These are phyloP conservation scores for Boletus vermiculosoides DNA, from an alignment of 768 basidiomycete genomes.

Conservation along the genomic window DNA sequence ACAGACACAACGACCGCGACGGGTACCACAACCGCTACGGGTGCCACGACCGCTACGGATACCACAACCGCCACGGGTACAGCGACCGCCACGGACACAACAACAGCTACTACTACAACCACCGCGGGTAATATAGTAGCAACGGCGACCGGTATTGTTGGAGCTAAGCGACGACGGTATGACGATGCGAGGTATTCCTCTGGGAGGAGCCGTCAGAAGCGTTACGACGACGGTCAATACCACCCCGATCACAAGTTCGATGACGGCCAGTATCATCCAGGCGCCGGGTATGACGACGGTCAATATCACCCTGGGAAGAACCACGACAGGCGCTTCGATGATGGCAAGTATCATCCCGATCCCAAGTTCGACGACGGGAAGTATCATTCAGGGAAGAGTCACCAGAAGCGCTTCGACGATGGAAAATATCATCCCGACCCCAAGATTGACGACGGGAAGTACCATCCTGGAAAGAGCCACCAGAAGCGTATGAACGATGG, in stretches of 20 bases:
- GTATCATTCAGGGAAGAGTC: background rate
- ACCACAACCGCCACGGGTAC: background rate
- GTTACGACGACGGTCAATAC: slow-evolving; percentile 13
- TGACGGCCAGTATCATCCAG: slow-evolving; percentile 7
- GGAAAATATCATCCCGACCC: slow-evolving; percentile 12
- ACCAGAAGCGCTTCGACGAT: slow-evolving; percentile 15
- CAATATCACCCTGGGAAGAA: slow-evolving; percentile 1
- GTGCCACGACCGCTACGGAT: background rate
- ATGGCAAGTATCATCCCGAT: slow-evolving; percentile 14
- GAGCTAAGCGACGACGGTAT: background rate
- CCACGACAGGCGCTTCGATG: slow-evolving; percentile 4
- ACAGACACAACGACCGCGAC: background rate
- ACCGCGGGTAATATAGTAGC: background rate
- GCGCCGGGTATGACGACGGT: slow-evolving; percentile 6
- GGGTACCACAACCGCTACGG: background rate
- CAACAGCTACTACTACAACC: background rate
- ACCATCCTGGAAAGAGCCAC: background rate
- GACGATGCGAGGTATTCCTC: background rate
- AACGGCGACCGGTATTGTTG: background rate
- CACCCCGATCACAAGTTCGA: slow-evolving; percentile 3
- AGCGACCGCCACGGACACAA: background rate
- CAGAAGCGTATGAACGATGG: slow-evolving; percentile 13
- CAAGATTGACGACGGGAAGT: background rate
- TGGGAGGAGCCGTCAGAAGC: background rate
- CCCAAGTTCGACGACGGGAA: slow-evolving; percentile 3